Base-by-base conservation (phyloP, 2,329 filamentous ascomycete species). In the Monilinia fructicola region DNA sequence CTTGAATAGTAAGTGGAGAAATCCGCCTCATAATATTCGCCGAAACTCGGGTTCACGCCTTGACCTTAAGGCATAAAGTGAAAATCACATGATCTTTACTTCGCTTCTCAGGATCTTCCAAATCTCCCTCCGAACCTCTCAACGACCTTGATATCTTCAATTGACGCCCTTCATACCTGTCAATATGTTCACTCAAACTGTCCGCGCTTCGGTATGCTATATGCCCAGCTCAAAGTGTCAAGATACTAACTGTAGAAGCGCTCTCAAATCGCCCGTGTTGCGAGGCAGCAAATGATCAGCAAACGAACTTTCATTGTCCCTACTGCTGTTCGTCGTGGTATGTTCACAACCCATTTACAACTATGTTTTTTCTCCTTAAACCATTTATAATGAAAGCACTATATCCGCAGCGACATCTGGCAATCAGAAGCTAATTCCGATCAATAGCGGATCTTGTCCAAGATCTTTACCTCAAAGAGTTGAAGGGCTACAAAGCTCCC, bases 401-500 rank as follows among this genome's bases (percentile, higher is more conserved):
- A n/a, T 46, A 16, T 40, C n/a, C 11, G 23, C 40, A 60, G 31
- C 26, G 14, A 38, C 26, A 35, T 28, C 28, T 53, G n/a, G 48
- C 42, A 61, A 62, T n/a, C 21, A 46, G 50, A 60, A 67, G 69
- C 72, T 74, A 72, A 73, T 64, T 55, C 46, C 42, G 38, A 38
- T 60, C 50, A 46, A 31, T 78, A 98, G 95, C 92, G 87, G 95
- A 99, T 81, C 88, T 97, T 77, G 92, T 99, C 76, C 95, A 98
- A 83, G 94, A 98, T 79, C 87, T 99, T 78, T 99, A 99, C 86
- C 88, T 99, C 75, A 90, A 90, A 80, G 93, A 98, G 82, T 88
- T 99, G 78, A 95, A 94, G 83, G 87, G 88, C 81, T 98, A 97
- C 90, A 98, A 98, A 87, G 83, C 89, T 71, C 84, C 91, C 67